Conservation (phyloP, 2,329 filamentous ascomycete species). For the Stagonosporopsis chrysanthemi region DNA sequence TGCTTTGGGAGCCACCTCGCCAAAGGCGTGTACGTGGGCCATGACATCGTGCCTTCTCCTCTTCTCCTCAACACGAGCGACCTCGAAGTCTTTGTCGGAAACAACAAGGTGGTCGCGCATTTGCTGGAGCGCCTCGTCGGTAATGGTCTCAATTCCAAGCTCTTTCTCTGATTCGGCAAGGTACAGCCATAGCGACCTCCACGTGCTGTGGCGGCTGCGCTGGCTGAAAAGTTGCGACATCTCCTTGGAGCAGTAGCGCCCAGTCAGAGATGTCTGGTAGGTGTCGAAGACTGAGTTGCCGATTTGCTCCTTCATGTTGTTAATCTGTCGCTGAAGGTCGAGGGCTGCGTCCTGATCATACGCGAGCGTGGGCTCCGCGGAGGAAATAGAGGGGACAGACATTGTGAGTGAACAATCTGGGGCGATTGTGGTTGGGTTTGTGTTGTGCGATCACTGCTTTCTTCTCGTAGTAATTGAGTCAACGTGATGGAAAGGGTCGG, state of each 20-base stretch:
- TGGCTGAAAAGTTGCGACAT: slow-evolving; percentile 76
- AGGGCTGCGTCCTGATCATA: slow-evolving; percentile 29
- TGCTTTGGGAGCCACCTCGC: slow-evolving; percentile 74
- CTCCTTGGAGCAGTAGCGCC: slow-evolving; percentile 70
- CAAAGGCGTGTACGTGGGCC: slow-evolving; percentile 76
- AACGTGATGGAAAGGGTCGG: slow-evolving; percentile 11
- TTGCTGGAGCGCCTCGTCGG: slow-evolving; percentile 64
- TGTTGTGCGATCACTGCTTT: slow-evolving; percentile 3
- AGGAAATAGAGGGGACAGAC: slow-evolving; percentile 16
- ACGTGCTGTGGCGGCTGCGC: slow-evolving; percentile 76
- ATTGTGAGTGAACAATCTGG: slow-evolving; percentile 5
- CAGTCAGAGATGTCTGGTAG: slow-evolving; percentile 39
- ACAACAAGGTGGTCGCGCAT: slow-evolving; percentile 56
- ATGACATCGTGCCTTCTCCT: slow-evolving; percentile 71
- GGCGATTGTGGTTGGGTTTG: slow-evolving; percentile 3
- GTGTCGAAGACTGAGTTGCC: slow-evolving; percentile 33
- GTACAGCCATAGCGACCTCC: slow-evolving; percentile 85
- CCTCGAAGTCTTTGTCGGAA: slow-evolving; percentile 57
- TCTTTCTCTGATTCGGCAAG: slow-evolving; percentile 84
- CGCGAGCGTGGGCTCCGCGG: slow-evolving; percentile 23
- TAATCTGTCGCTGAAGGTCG: slow-evolving; percentile 34
- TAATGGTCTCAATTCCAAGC: slow-evolving; percentile 75
- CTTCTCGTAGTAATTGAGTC: slow-evolving; percentile 5
- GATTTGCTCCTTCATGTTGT: slow-evolving; percentile 31
- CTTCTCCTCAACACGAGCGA: slow-evolving; percentile 59